phyloP scores from a whole-genome alignment of 1,284 basidiomycete genomes.

The Malassezia yamatoensis region DNA sequence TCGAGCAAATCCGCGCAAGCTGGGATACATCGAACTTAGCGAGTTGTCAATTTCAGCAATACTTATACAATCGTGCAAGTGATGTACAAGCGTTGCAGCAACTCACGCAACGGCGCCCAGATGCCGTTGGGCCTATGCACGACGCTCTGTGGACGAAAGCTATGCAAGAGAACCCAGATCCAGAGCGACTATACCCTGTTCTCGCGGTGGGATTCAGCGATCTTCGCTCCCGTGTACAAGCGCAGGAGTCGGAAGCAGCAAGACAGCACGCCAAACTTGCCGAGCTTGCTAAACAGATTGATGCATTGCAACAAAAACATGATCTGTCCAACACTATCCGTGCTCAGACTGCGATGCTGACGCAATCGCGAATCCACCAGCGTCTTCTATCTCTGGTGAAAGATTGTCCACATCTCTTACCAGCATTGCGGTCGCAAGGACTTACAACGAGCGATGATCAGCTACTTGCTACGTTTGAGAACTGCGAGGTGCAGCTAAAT shows the following conservation, averaged over 20 bases:
- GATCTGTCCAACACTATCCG: constrained; percentile 32
- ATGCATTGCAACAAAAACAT: constrained; percentile 32
- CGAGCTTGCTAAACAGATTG: constrained; percentile 20
- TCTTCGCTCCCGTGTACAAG: constrained; percentile 31
- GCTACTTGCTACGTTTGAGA: constrained; percentile 28
- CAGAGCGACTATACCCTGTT: constrained; percentile 36
- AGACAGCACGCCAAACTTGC: constrained; percentile 27
- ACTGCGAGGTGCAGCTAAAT: constrained; percentile 40
- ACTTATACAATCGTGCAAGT: constrained; percentile 39
- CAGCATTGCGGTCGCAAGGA: constrained; percentile 30
- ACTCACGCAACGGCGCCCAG: constrained; percentile 28
- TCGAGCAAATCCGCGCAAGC: constrained; percentile 36
- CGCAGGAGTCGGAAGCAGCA: constrained; percentile 28
- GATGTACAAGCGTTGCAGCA: constrained; percentile 26
- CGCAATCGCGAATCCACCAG: constrained; percentile 38
- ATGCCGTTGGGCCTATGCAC: constrained; percentile 39
- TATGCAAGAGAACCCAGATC: constrained; percentile 40
- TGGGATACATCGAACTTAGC: constrained; percentile 39
- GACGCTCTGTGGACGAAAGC: constrained; percentile 40
- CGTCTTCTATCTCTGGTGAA: constrained; percentile 27
- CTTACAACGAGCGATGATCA: constrained; percentile 34
- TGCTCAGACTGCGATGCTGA: constrained; percentile 24
- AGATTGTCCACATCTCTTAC: constrained; percentile 29
- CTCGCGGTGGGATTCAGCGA: constrained; percentile 43
- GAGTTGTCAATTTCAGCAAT: constrained; percentile 36